A percentile compares a stretch with the other conserved stretches of the same genome.
Evolutionary conservation across 1,139 yeast genomes (phyloP).

Genomic region (Hyphopichia pseudoburtonii): DNA sequence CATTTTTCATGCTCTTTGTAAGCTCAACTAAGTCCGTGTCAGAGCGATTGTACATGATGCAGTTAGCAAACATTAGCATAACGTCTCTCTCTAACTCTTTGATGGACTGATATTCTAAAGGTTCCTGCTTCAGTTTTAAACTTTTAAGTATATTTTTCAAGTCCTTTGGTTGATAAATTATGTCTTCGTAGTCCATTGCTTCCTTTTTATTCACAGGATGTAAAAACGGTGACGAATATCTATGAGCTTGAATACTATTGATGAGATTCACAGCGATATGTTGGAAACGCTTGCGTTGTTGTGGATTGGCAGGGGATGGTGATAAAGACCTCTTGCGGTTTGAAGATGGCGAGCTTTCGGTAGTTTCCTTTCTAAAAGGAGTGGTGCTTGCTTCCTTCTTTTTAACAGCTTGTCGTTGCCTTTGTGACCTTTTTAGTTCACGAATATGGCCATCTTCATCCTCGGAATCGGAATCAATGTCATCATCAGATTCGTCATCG

Average conservation of each 20-base stretch:
- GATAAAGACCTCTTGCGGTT: conserved; percentile 25
- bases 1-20: conserved; percentile 68
- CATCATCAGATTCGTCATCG: conserved; percentile 6
- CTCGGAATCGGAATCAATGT: conserved; percentile 1
- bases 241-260: conserved; percentile 64
- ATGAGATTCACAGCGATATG: conserved; percentile 58
- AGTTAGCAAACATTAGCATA: conserved; percentile 78
- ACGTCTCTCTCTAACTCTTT: conserved; percentile 67
- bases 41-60: conserved; percentile 75
- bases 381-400: conserved; percentile 7
- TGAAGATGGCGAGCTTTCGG: conserved; percentile 4
- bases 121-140: conserved; percentile 47
- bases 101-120: conserved; percentile 51
- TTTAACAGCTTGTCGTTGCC: conserved; percentile 1
- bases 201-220: conserved; percentile 66
- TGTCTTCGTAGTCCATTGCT: conserved; percentile 66
- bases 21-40: conserved; percentile 62
- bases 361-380: conserved; percentile 7
- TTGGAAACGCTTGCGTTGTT: conserved; percentile 50
- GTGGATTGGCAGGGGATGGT: conserved; percentile 24
- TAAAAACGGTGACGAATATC: conserved; percentile 73
- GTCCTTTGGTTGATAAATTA: conserved; percentile 67
- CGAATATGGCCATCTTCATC: conserved; percentile 2
- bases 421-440: background rate
- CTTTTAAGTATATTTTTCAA: conserved; percentile 59